Evolutionary conservation across 352 stramenopile species (phyloP).

Genomic region (Phytophthora citricola): DNA sequence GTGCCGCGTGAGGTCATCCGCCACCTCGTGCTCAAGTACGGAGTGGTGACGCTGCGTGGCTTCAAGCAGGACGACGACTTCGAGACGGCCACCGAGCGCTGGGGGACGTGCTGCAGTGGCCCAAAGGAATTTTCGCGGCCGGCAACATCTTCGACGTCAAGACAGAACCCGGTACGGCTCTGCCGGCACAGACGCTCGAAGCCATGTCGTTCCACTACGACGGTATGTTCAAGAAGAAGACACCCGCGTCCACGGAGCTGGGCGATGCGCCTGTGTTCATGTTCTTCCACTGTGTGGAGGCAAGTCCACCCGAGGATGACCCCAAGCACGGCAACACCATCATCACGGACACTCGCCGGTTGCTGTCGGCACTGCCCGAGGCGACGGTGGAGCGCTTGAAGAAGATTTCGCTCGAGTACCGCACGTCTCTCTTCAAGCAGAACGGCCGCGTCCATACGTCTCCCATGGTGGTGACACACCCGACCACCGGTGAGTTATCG

Average conservation of each 20-base stretch:
- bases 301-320: slow-evolving; percentile 22
- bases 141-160: slow-evolving; percentile 32
- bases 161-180: slow-evolving; percentile 13
- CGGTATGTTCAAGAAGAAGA: slow-evolving; percentile 38
- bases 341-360: slow-evolving; percentile 29
- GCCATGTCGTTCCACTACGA: slow-evolving; percentile 33
- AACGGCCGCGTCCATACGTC: slow-evolving; percentile 14
- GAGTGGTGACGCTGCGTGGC: slow-evolving; percentile 21
- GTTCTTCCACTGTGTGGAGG: slow-evolving; percentile 32
- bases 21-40: slow-evolving; percentile 26
- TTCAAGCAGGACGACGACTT: slow-evolving; percentile 36
- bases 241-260: slow-evolving; percentile 24
- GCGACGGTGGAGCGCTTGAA: slow-evolving; percentile 28
- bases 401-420: slow-evolving; percentile 26
- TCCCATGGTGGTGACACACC: slow-evolving; percentile 21
- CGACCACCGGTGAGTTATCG: slow-evolving; percentile 18
- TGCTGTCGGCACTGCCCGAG: slow-evolving; percentile 20
- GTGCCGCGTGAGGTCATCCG: slow-evolving; percentile 24
- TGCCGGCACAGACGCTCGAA: slow-evolving; percentile 26
- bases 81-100: slow-evolving; percentile 21
- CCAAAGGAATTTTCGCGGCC: slow-evolving; percentile 22
- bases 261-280: slow-evolving; percentile 30
- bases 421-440: slow-evolving; percentile 23
- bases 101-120: slow-evolving; percentile 30
- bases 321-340: slow-evolving; percentile 31